Percentiles rank a stretch among this genome's conserved stretches.
These are phyloP conservation scores for Phytophthora pluvialis DNA, from an alignment of 352 stramenopile species.

Conservation along the genomic window DNA sequence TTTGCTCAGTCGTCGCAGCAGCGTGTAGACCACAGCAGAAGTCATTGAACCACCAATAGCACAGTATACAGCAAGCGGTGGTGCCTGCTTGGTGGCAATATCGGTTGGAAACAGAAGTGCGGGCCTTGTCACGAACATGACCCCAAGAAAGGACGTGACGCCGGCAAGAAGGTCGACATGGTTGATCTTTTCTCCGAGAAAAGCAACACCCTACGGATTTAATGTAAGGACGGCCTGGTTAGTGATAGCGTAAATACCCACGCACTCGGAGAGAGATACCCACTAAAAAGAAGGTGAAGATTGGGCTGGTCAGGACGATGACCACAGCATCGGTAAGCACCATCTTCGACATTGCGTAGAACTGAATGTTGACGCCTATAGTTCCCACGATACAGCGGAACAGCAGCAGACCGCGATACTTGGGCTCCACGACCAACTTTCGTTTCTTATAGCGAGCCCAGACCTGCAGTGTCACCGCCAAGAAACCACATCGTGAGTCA, in stretches of 20 bases:
- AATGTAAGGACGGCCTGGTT: background rate
- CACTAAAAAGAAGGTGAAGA: slow-evolving; percentile 71
- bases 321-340: slow-evolving; percentile 69
- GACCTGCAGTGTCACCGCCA: slow-evolving; percentile 23
- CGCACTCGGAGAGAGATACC: background rate
- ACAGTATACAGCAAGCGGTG: slow-evolving; percentile 39
- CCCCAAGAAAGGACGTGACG: slow-evolving; percentile 55
- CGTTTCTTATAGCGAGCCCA: slow-evolving; percentile 47
- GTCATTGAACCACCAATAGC: slow-evolving; percentile 38
- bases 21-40: slow-evolving; percentile 46
- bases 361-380: slow-evolving; percentile 53
- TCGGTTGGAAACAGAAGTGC: slow-evolving; percentile 55
- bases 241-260: background rate
- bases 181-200: slow-evolving; percentile 57
- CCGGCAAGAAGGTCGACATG: slow-evolving; percentile 48
- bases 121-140: slow-evolving; percentile 63
- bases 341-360: slow-evolving; percentile 77
- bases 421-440: slow-evolving; percentile 40
- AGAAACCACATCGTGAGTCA: background rate
- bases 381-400: slow-evolving; percentile 64
- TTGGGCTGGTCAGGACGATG: slow-evolving; percentile 56
- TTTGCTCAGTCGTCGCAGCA: slow-evolving; percentile 44
- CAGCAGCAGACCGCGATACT: slow-evolving; percentile 48
- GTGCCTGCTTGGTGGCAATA: slow-evolving; percentile 14
- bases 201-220: slow-evolving; percentile 12